Evolutionary conservation across 2,329 filamentous ascomycete genomes (phyloP).

Genomic region (Pseudogymnoascus sp.): DNA sequence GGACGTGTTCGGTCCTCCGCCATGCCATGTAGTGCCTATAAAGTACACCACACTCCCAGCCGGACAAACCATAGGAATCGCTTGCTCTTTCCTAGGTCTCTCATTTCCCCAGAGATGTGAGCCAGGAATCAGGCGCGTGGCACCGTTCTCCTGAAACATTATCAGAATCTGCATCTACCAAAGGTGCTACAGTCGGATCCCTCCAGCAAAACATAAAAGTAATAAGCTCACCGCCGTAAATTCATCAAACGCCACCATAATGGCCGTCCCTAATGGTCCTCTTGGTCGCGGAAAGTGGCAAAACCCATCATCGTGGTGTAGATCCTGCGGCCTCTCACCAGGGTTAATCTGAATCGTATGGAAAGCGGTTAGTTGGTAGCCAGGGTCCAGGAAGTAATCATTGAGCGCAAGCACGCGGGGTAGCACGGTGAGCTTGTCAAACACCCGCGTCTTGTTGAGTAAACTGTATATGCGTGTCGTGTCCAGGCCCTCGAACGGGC

Average conservation of each 20-base stretch:
- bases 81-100: conserved; percentile 22
- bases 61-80: conserved; percentile 26
- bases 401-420: conserved; percentile 33
- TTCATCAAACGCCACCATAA: conserved; percentile 27
- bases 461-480: conserved; percentile 35
- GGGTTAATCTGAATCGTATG: conserved; percentile 35
- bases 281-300: conserved; percentile 25
- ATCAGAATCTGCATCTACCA: background rate
- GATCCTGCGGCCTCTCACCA: conserved; percentile 29
- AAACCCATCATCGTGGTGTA: conserved; percentile 32
- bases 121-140: conserved; percentile 26
- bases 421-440: conserved; percentile 34
- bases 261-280: conserved; percentile 26
- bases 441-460: conserved; percentile 33
- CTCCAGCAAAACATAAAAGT: background rate
- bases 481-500: conserved; percentile 33
- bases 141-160: conserved; percentile 19
- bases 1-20: conserved; percentile 24
- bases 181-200: background rate
- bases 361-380: conserved; percentile 31
- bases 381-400: conserved; percentile 34
- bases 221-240: conserved; percentile 21
- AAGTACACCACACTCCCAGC: conserved; percentile 27
- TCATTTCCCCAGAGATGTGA: conserved; percentile 26
- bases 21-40: conserved; percentile 27